These are phyloP conservation scores for Aspergillus sp. DNA, from an alignment of 2,329 filamentous ascomycete genomes.

Conservation along the genomic window DNA sequence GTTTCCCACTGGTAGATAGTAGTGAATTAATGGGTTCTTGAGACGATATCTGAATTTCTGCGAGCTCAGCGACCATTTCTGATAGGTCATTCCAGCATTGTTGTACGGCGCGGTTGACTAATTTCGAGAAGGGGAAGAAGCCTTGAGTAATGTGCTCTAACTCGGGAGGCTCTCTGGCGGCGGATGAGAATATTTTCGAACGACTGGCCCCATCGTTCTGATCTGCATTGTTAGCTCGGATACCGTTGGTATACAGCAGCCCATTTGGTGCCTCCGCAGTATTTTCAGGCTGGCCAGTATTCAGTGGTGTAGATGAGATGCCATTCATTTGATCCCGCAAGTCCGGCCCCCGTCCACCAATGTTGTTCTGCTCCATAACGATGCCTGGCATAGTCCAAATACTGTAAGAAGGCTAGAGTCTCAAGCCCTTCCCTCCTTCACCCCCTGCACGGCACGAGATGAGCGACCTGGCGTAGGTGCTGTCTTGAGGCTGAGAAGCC, in stretches of 20 bases:
- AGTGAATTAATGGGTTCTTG: conserved; percentile 38
- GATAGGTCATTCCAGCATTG: conserved; percentile 78
- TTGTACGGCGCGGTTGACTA: conserved; percentile 81
- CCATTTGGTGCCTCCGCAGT: conserved; percentile 28
- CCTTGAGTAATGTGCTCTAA: conserved; percentile 72
- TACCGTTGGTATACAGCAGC: conserved; percentile 34
- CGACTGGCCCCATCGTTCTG: conserved; percentile 17
- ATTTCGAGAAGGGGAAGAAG: conserved; percentile 74
- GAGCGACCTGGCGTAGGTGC: conserved; percentile 26
- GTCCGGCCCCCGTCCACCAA: conserved; percentile 32
- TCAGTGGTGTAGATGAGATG: conserved; percentile 21
- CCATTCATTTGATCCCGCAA: conserved; percentile 33
- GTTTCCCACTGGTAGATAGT: conserved; percentile 32
- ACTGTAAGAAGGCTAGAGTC: conserved; percentile 18
- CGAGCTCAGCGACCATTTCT: conserved; percentile 71
- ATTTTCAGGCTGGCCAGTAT: conserved; percentile 23
- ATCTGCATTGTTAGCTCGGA: conserved; percentile 17
- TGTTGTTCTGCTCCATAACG: conserved; percentile 45
- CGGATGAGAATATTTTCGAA: conserved; percentile 8
- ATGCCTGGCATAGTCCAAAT: conserved; percentile 47
- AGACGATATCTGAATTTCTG: conserved; percentile 66
- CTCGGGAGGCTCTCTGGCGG: conserved; percentile 48
- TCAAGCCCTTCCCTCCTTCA: conserved; percentile 34
- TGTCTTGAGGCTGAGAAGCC: conserved; percentile 24
- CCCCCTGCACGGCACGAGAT: conserved; percentile 34